Conservation (phyloP, 805 yeast species). For the Candida maris region DNA sequence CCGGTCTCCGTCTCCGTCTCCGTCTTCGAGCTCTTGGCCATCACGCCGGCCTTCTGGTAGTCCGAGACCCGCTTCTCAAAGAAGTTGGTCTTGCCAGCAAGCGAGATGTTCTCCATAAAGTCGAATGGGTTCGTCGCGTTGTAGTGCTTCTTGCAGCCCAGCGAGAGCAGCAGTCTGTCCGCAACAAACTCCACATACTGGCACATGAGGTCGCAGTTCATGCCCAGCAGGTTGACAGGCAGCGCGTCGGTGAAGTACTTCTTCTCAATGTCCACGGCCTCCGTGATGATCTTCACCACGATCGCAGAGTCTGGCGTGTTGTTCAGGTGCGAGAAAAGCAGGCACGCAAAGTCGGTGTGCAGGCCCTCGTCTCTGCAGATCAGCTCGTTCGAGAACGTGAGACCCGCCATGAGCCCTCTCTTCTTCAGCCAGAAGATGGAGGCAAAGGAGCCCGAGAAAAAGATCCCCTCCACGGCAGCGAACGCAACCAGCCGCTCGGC, state of each 20-base stretch:
- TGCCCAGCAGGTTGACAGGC: constrained; percentile 89
- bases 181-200: constrained; percentile 98
- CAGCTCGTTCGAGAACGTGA: constrained; percentile 95
- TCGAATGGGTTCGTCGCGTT: constrained; percentile 93
- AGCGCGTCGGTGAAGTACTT: constrained; percentile 93
- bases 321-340: constrained; percentile 87
- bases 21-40: constrained; percentile 60
- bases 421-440: constrained; percentile 98
- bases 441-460: constrained; percentile 97
- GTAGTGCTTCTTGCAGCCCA: constrained; percentile 87
- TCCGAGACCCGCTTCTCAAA: constrained; percentile 98
- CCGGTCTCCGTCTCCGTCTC: constrained; percentile 43
- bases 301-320: constrained; percentile 80
- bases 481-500: constrained; percentile 97
- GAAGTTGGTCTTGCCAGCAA: constrained; percentile 98
- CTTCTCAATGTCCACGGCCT: constrained; percentile 93
- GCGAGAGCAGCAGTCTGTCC: constrained; percentile 86
- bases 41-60: constrained; percentile 99
- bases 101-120: constrained; percentile 97
- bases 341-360: constrained; percentile 97
- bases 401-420: constrained; percentile 98
- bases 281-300: constrained; percentile 83
- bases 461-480: constrained; percentile 98
- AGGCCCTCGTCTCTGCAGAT: constrained; percentile 98
- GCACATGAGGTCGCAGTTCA: constrained; percentile 92